phyloP scores from a whole-genome alignment of 768 basidiomycete species.

The Termitomyces sp. region DNA sequence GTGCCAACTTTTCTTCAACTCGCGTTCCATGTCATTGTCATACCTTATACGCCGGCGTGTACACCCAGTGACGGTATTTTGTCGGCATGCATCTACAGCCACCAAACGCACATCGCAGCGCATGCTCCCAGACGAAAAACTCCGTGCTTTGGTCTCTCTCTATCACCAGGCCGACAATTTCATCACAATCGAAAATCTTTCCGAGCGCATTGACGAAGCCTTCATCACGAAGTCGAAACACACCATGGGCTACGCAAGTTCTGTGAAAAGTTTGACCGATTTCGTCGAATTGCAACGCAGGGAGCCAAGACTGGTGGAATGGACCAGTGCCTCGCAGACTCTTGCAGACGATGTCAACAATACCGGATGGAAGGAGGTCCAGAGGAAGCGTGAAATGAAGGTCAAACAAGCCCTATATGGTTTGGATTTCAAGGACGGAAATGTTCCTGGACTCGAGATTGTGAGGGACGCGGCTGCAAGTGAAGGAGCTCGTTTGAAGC shows the following conservation, averaged over 20 bases:
- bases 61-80: neutral
- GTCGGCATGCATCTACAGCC: constrained; percentile 18
- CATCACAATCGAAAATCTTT: constrained; percentile 67
- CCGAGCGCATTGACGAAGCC: constrained; percentile 56
- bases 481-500: neutral
- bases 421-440: constrained; percentile 22
- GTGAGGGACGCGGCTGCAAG: constrained; percentile 31
- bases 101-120: constrained; percentile 20
- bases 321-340: constrained; percentile 17
- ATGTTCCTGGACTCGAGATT: constrained; percentile 42
- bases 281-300: constrained; percentile 19
- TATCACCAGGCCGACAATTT: constrained; percentile 74
- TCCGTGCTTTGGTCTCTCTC: constrained; percentile 71
- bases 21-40: constrained; percentile 10
- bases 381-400: constrained; percentile 31
- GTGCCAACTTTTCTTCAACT: neutral
- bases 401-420: constrained; percentile 54
- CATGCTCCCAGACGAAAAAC: constrained; percentile 48
- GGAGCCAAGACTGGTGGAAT: constrained; percentile 34
- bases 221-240: constrained; percentile 27
- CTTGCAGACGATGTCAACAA: too few relatives aligned
- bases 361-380: constrained; percentile 12
- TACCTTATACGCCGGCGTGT: constrained; percentile 13
- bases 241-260: neutral
- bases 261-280: constrained; percentile 13